Base-by-base conservation (phyloP, 129 eudicot genomes). In the Flaveria sonorensis region DNA sequence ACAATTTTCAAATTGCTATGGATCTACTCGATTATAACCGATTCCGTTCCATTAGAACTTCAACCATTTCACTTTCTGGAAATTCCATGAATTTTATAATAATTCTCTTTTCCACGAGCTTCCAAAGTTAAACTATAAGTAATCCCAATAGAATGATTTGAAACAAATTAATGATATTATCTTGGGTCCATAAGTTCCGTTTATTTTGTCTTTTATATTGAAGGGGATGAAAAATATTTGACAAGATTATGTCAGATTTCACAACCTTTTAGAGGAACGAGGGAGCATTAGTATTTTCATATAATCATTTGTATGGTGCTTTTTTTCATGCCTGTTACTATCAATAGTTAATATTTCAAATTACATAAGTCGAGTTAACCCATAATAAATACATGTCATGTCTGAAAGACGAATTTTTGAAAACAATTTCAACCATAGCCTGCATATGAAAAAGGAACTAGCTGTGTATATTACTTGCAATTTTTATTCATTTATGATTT, bases 401-500 rank as follows among this genome's bases (percentile, higher is more conserved):
- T n/a, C n/a, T 52, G 23, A 52, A 52, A 52, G 10, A n/a, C 10
- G 2, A 16, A 0, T 20, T 6, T 56, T 28, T 20, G 28, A 56
- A 53, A 18, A 56, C 28, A 20, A 56, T 19, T 8, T 18, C 20
- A n/a, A 7, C 4, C 4, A 55, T 55, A 28, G 3, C 26, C 26
- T 55, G 24, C 26, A 19, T 56, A 20, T 0, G 1, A 14, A 26
- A 28, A 67, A n/a, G 26, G 72, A 67, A 67, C 30, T 68, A 21
- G 39, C 13, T 68, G 19, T 68, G 23, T 68, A 18, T 20, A 23
- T 43, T 43, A 20, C 56, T 12, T 45, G 19, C 30, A 23, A 36
- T 65, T 18, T 19, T 66, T 57, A 47, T 63, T 69, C 28, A 43
- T 74, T n/a, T 64, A 52, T 6, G 56, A 77, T 40, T 57, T 56